Evolutionary conservation across 257 asterid species (phyloP).

Genomic region (Solanum appendiculatum): DNA sequence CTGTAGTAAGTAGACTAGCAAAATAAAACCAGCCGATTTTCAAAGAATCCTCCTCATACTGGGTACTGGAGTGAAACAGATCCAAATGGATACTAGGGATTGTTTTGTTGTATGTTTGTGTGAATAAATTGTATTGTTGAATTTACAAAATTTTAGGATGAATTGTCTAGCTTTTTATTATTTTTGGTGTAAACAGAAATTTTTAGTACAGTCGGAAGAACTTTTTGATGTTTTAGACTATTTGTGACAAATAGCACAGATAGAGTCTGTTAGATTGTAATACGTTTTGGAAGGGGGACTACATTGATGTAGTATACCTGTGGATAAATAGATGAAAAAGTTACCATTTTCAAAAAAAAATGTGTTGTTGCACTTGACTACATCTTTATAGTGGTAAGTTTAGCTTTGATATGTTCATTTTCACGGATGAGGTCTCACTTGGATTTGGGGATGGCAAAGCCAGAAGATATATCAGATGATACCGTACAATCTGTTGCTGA

Average conservation of each 20-base stretch:
- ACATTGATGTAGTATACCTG: too few relatives aligned
- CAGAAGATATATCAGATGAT: constrained; percentile 71
- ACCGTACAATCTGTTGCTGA: constrained; percentile 65
- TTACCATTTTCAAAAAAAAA: too few relatives aligned
- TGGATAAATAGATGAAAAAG: too few relatives aligned
- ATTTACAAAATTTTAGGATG: too few relatives aligned
- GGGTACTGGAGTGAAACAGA: background rate
- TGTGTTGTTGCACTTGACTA: constrained; percentile 40
- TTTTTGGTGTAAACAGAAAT: too few relatives aligned
- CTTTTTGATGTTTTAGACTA: too few relatives aligned
- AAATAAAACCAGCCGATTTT: background rate
- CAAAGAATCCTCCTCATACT: background rate
- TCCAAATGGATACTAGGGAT: background rate
- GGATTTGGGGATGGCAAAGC: constrained; percentile 57
- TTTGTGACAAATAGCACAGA: too few relatives aligned
- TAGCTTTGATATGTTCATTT: constrained; percentile 75
- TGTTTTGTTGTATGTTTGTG: background rate
- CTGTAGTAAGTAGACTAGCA: background rate
- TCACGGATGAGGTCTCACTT: constrained; percentile 79
- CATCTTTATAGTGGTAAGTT: constrained; percentile 53
- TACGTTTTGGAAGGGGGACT: too few relatives aligned
- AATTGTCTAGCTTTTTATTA: too few relatives aligned
- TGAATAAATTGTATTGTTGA: background rate
- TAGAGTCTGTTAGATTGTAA: too few relatives aligned
- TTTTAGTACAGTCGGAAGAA: too few relatives aligned